Evolutionary conservation across 129 eudicot species (phyloP).

Genomic region (Centrapalus pauciflorus): DNA sequence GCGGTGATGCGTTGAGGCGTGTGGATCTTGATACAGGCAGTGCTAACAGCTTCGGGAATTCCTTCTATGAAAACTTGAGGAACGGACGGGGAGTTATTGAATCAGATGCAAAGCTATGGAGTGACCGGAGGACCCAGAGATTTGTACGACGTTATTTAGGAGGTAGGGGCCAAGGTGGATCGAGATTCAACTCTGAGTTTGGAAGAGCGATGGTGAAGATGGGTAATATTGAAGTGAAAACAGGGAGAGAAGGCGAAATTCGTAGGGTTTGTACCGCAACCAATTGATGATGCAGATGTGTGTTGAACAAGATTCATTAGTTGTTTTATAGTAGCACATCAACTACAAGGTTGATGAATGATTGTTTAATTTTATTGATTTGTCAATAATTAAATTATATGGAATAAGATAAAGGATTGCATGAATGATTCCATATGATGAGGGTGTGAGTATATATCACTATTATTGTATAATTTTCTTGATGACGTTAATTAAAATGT

Average conservation of each 20-base stretch:
- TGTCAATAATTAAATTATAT: too few species aligned
- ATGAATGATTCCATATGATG: too few species aligned
- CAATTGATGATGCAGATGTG: slow-evolving; percentile 24
- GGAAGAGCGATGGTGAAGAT: slow-evolving; percentile 77
- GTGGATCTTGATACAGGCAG: slow-evolving; percentile 59
- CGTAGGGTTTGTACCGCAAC: slow-evolving; percentile 57
- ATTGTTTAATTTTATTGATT: slow-evolving; percentile 1
- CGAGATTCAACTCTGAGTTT: slow-evolving; percentile 48
- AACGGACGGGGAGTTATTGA: slow-evolving; percentile 55
- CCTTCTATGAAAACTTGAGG: slow-evolving; percentile 49
- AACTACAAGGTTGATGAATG: too few species aligned
- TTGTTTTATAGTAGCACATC: slow-evolving; percentile 3
- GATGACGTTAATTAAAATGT: too few species aligned
- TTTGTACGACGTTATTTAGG: slow-evolving; percentile 53
- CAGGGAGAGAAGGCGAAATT: slow-evolving; percentile 61
- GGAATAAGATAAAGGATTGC: neutral
- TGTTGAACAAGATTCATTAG: neutral
- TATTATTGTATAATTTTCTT: too few species aligned
- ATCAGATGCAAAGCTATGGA: slow-evolving; percentile 64
- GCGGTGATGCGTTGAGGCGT: slow-evolving; percentile 35
- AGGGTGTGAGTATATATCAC: too few species aligned
- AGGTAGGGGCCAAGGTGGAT: slow-evolving; percentile 36
- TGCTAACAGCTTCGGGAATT: slow-evolving; percentile 35
- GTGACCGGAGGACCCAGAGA: slow-evolving; percentile 38
- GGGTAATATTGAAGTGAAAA: slow-evolving; percentile 59